Evolutionary conservation across 495 filamentous ascomycete species (phyloP).

Genomic region (Penicillium manginii): DNA sequence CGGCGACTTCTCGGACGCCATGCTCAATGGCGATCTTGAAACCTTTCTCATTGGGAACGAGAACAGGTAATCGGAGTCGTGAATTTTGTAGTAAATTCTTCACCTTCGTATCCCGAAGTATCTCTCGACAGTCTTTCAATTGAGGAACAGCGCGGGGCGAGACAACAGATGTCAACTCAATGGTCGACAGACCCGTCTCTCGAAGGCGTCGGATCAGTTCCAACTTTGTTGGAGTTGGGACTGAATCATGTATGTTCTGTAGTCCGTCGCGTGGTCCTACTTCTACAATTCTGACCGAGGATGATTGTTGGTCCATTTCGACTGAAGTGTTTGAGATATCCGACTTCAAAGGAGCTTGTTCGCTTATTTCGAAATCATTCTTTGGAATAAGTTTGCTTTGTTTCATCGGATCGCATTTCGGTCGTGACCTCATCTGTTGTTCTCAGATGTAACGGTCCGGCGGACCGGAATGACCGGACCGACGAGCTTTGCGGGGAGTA

Average conservation of each 20-base stretch:
- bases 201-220: conserved; percentile 42
- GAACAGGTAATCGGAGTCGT: conserved; percentile 34
- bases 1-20: conserved; percentile 41
- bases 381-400: no score
- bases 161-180: conserved; percentile 51
- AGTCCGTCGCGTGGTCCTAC: conserved; percentile 53
- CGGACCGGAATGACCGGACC: not conserved
- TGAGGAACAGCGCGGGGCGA: conserved; percentile 48
- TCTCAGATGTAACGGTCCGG: not conserved
- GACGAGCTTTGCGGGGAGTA: not conserved
- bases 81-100: conserved; percentile 9
- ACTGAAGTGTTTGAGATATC: not conserved
- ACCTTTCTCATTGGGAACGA: conserved; percentile 49
- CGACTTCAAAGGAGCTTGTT: not conserved
- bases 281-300: conserved; percentile 47
- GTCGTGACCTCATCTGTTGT: not conserved
- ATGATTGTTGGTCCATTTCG: not conserved
- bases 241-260: conserved; percentile 40
- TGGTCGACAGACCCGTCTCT: conserved; percentile 34
- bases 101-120: conserved; percentile 24
- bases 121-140: conserved; percentile 42
- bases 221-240: conserved; percentile 44
- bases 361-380: no score
- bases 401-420: not conserved
- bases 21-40: conserved; percentile 37